These are phyloP conservation scores for Suhomyces bolitotheri DNA, from an alignment of 1,139 yeast species.

Conservation along the genomic window DNA sequence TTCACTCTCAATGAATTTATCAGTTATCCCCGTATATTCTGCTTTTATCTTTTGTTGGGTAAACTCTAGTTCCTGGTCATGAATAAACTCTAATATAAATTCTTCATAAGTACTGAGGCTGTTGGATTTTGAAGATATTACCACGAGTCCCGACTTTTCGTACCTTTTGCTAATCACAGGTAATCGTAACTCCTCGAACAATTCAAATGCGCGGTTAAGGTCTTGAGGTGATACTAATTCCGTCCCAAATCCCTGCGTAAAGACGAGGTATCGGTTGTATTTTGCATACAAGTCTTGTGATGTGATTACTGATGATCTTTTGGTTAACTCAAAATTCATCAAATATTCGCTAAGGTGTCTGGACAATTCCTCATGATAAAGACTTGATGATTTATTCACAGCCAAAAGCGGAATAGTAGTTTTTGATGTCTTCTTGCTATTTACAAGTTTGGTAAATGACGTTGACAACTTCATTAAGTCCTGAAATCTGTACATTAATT, in stretches of 20 bases:
- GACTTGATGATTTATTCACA: conserved; percentile 29
- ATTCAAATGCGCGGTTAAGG: conserved; percentile 32
- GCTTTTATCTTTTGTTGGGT: conserved; percentile 26
- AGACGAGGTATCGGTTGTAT: conserved; percentile 40
- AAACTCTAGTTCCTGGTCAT: conserved; percentile 28
- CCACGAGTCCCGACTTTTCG: conserved; percentile 38
- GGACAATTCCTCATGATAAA: conserved; percentile 41
- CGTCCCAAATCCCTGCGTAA: conserved; percentile 45
- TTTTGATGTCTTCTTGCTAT: conserved; percentile 5
- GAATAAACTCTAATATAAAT: conserved; percentile 27
- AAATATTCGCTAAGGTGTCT: conserved; percentile 57
- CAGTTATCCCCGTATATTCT: conserved; percentile 22
- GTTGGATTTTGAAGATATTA: conserved; percentile 28
- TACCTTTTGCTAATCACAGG: conserved; percentile 37
- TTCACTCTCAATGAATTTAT: conserved; percentile 27
- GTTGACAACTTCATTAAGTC: conserved; percentile 62
- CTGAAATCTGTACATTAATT: conserved; percentile 73
- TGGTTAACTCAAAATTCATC: conserved; percentile 30
- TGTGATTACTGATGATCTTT: conserved; percentile 41
- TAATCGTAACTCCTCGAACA: conserved; percentile 32
- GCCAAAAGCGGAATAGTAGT: conserved; percentile 31
- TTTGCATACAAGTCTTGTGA: conserved; percentile 45
- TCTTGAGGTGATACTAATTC: conserved; percentile 35
- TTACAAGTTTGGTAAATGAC: conserved; percentile 39
- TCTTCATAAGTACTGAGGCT: conserved; percentile 24